These are phyloP conservation scores for Trichomonas vaginalis DNA, from an alignment of 208 protist species.

Conservation along the genomic window DNA sequence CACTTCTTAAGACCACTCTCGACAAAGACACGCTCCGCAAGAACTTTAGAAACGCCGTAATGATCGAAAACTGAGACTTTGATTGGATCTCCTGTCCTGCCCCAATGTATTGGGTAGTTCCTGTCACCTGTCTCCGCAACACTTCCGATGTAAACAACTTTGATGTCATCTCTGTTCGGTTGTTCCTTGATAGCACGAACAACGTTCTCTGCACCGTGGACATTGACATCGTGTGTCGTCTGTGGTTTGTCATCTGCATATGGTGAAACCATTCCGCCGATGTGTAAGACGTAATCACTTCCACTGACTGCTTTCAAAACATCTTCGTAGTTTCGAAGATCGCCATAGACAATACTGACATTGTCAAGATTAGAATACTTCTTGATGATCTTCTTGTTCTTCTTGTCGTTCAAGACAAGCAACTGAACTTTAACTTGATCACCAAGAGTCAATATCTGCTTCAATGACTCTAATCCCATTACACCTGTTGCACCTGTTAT, in stretches of 20 bases:
- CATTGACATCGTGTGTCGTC: not conserved
- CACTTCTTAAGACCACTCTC: not conserved
- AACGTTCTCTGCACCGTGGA: not conserved
- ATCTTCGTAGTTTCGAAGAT: not conserved
- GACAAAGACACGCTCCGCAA: not conserved
- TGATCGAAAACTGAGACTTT: not conserved
- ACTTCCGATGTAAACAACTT: not conserved
- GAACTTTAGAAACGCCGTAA: not conserved
- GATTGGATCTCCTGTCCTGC: not conserved
- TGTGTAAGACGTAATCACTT: not conserved
- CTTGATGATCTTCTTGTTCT: no score
- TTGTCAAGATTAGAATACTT: no score
- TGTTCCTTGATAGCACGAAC: not conserved
- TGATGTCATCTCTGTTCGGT: not conserved
- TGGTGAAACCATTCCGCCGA: not conserved
- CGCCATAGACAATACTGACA: no score
- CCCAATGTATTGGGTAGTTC: constrained; percentile 12
- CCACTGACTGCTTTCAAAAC: not conserved
- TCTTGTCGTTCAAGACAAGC: no score
- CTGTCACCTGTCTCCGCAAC: not conserved
- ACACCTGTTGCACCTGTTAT: no score
- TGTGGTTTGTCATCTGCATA: not conserved
- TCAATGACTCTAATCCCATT: no score
- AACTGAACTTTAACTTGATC: no score
- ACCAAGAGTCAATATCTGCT: no score